These are phyloP conservation scores for Fusarium robinianum DNA, from an alignment of 2,329 filamentous ascomycete genomes.

Conservation along the genomic window DNA sequence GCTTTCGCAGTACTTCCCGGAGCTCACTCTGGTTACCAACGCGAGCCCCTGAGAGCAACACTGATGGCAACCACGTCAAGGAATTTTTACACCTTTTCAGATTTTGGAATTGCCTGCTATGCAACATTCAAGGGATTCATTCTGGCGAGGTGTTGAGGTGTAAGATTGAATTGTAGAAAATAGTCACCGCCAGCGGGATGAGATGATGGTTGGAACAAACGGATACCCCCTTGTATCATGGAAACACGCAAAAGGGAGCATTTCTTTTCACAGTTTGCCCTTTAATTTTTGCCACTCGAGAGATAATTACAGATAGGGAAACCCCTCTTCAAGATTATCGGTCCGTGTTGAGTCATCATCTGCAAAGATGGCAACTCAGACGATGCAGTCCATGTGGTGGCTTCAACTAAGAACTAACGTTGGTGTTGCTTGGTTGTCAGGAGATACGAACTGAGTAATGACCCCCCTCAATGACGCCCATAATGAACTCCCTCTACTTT, in stretches of 20 bases:
- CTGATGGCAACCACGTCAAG: not conserved
- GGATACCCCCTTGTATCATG: slow-evolving; percentile 28
- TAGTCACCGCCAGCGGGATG: not conserved
- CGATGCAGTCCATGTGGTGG: not conserved
- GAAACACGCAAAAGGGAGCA: slow-evolving; percentile 19
- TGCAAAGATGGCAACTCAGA: too few relatives aligned
- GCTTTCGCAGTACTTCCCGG: slow-evolving; percentile 39
- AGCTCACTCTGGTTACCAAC: slow-evolving; percentile 30
- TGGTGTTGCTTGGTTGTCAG: too few relatives aligned
- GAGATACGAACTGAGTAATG: too few relatives aligned
- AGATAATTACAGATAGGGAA: not conserved
- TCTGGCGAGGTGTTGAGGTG: slow-evolving; percentile 31
- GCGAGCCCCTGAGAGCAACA: slow-evolving; percentile 16
- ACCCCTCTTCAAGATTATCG: not conserved
- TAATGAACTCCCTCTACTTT: too few relatives aligned
- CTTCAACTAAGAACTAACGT: too few relatives aligned
- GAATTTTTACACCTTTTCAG: slow-evolving; percentile 1
- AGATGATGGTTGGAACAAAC: slow-evolving; percentile 13
- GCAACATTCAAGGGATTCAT: slow-evolving; percentile 14
- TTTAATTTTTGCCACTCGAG: not conserved
- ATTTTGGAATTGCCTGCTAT: slow-evolving; percentile 1
- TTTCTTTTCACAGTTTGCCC: slow-evolving; percentile 13
- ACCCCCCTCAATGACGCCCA: too few relatives aligned
- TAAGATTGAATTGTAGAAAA: slow-evolving; percentile 17
- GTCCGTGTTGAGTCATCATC: too few relatives aligned